Conservation (phyloP, 148 eudicot genomes). For the Chenopodium album region DNA sequence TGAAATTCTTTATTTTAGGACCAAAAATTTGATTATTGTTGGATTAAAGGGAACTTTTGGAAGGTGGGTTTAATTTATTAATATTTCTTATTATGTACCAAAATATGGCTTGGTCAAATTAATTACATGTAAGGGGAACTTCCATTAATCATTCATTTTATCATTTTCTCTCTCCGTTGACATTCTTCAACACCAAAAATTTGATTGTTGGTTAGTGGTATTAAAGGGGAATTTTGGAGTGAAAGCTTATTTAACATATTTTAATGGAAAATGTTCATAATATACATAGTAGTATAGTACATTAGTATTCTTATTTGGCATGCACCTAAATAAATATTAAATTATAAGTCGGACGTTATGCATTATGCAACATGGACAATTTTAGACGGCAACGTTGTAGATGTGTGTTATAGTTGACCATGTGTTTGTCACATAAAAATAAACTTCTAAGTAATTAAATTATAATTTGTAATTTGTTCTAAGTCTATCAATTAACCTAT, state of each 20-base stretch:
- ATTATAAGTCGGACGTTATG: background rate
- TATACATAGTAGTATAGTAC: too few relatives aligned
- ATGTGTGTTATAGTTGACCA: too few relatives aligned
- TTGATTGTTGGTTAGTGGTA: slow-evolving; percentile 1
- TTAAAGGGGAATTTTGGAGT: background rate
- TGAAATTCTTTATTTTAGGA: slow-evolving; percentile 18
- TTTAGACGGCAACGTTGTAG: too few relatives aligned
- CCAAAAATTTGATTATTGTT: background rate
- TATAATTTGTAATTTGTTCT: too few relatives aligned
- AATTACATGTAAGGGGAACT: background rate
- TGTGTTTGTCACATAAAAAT: too few relatives aligned
- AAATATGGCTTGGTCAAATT: background rate
- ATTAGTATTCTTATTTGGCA: background rate
- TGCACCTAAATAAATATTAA: background rate
- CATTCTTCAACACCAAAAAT: slow-evolving; percentile 1
- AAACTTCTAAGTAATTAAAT: too few relatives aligned
- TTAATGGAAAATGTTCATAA: background rate
- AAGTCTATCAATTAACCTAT: too few relatives aligned
- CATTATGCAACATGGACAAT: too few relatives aligned
- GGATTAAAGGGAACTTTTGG: background rate
- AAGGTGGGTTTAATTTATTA: background rate
- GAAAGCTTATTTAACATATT: background rate
- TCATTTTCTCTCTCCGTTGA: background rate
- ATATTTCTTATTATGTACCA: background rate
- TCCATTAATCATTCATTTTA: background rate